Base-by-base conservation (phyloP, 768 basidiomycete species). In the Chalciporus sphaerocephalus region DNA sequence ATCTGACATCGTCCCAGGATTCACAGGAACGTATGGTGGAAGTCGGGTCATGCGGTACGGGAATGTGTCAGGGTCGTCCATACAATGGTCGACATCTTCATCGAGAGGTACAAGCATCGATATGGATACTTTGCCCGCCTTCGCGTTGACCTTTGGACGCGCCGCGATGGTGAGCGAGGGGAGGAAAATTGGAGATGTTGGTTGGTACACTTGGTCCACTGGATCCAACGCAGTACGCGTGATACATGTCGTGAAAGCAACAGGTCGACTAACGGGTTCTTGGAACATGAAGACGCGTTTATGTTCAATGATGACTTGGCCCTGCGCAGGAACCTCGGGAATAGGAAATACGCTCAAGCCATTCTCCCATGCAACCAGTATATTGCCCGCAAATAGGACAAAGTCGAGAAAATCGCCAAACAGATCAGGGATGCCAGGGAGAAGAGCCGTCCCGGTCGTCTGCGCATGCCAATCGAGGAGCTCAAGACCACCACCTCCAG, bases 221-320 rank as follows among this genome's bases (percentile, higher is more conserved):
- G n/a, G 39, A 18, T 38, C 28, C n/a, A 22, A 24, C 15, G n/a
- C 21, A 35, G 3, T 20, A 27, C 59, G 54, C 24, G 53, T 32
- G 7, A 46, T 43, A 35, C 61, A 63, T 20, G 64, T 51, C 25
- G 64, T 66, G 11, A 63, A 63, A 13, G 53, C 61, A 4, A 66
- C 23, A 1, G 61, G 61, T 8, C 47, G 50, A 20, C 41, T 24
- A 38, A 63, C 41, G 17, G 48, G 40, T 36, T 66, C 61, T 17
- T 51, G 52, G 24, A 66, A 59, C 38, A 64, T 46, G 38, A 61
- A 66, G 15, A 64, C 56, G 16, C 56, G 56, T 8, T 33, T 48
- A 17, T 48, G 58, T 9, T 63, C 53, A 22, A 61, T 46, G 6
- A 58, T 34, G 15, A 43, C 38, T 32, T 40, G 61, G 2, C 56